Percentiles rank a stretch among this genome's conserved stretches.
These are phyloP conservation scores for Aspergillus sp. DNA, from an alignment of 2,329 filamentous ascomycete species.

Conservation along the genomic window DNA sequence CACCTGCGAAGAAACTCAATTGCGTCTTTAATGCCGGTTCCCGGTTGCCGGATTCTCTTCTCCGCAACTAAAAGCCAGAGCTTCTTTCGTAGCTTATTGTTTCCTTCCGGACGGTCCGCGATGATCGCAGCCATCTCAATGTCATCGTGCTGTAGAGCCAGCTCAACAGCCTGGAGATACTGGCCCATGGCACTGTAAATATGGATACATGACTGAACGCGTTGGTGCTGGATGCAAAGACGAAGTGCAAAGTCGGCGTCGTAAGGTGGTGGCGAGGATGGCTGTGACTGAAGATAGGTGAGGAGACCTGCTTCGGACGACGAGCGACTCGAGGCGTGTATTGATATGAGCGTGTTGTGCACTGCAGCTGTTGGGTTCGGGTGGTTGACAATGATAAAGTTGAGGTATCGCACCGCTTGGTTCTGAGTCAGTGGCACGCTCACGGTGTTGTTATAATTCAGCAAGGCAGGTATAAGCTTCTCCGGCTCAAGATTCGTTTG, in stretches of 20 bases:
- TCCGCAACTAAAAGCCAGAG: conserved; percentile 94
- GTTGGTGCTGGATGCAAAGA: conserved; percentile 89
- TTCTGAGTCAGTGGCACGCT: conserved; percentile 71
- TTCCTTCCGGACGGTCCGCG: conserved; percentile 77
- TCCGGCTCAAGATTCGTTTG: conserved; percentile 81
- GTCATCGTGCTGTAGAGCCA: conserved; percentile 85
- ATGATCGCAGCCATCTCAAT: conserved; percentile 87
- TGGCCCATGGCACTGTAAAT: conserved; percentile 97
- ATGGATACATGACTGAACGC: conserved; percentile 91
- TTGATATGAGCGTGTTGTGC: conserved; percentile 94
- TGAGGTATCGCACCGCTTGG: conserved; percentile 89
- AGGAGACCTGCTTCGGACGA: conserved; percentile 82
- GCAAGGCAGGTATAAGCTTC: conserved; percentile 85
- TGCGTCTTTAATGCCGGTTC: conserved; percentile 83
- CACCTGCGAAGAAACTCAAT: conserved; percentile 92
- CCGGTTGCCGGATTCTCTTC: conserved; percentile 80
- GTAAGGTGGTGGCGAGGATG: conserved; percentile 78
- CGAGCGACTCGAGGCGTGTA: conserved; percentile 84
- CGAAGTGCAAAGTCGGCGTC: conserved; percentile 95
- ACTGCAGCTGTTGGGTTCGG: conserved; percentile 79
- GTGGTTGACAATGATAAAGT: conserved; percentile 83
- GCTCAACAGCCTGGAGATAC: conserved; percentile 87
- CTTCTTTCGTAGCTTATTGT: conserved; percentile 80
- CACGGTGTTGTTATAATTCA: conserved; percentile 82
- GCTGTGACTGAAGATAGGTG: conserved; percentile 86